Percentiles rank a stretch among this genome's conserved stretches.
These are phyloP conservation scores for Sclerotinia glacialis DNA, from an alignment of 2,329 filamentous ascomycete genomes.

Conservation along the genomic window DNA sequence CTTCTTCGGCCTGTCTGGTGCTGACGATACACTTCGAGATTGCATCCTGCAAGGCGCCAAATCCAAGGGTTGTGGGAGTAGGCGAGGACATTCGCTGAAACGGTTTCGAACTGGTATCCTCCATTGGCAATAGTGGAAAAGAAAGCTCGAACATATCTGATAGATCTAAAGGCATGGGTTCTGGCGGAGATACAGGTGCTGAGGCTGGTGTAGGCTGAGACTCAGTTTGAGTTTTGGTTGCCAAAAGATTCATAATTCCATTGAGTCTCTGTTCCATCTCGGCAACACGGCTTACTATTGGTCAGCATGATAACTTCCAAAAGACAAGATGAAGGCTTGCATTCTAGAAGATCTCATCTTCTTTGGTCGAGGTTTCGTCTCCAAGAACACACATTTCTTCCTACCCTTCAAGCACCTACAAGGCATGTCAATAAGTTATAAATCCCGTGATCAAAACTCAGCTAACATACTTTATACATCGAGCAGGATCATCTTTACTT, in stretches of 20 bases:
- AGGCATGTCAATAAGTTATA: conserved; percentile 26
- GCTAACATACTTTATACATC: conserved; percentile 54
- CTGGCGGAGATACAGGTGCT: conserved; percentile 8
- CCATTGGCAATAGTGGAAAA: conserved; percentile 1
- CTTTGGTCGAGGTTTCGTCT: conserved; percentile 49
- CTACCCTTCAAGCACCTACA: conserved; percentile 26
- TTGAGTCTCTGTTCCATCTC: conserved; percentile 40
- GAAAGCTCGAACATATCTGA: conserved; percentile 8
- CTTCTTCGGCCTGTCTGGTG: conserved; percentile 28
- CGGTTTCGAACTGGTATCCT: neutral
- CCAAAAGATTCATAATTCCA: conserved; percentile 28
- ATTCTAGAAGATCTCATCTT: conserved; percentile 45
- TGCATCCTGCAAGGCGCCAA: conserved; percentile 41
- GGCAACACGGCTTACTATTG: conserved; percentile 34
- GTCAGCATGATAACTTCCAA: conserved; percentile 6
- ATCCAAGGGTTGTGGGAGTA: conserved; percentile 50
- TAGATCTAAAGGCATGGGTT: conserved; percentile 9
- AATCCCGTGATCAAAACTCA: conserved; percentile 42
- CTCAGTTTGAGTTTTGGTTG: conserved; percentile 24
- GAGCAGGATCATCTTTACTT: conserved; percentile 45
- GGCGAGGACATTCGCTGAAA: conserved; percentile 44
- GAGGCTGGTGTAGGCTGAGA: conserved; percentile 12
- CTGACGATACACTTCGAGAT: conserved; percentile 25
- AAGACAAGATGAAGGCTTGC: conserved; percentile 39
- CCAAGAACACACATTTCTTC: conserved; percentile 46